Conservation (phyloP, 768 basidiomycete species). For the Trametes punicea region DNA sequence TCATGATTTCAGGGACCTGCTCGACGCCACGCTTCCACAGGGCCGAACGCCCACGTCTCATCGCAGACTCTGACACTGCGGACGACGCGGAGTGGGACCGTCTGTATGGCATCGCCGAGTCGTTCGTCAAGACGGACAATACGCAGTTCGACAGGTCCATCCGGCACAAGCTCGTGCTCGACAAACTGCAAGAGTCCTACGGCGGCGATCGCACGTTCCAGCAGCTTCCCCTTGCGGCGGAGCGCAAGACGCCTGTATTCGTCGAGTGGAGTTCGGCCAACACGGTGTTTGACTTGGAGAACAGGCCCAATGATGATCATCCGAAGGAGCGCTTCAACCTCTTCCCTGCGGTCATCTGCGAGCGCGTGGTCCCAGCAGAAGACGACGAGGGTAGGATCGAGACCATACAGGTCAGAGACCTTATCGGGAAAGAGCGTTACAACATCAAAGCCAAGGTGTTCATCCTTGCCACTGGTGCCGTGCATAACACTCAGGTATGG, state of each 20-base stretch:
- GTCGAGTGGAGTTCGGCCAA: slow-evolving; percentile 25
- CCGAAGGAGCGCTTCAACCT: slow-evolving; percentile 13
- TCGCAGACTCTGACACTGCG: background rate
- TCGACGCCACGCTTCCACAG: slow-evolving; percentile 20
- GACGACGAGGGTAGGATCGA: background rate
- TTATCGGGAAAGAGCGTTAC: background rate
- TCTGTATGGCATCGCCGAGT: slow-evolving; percentile 21
- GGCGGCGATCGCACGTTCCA: slow-evolving; percentile 5
- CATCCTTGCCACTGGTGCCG: slow-evolving; percentile 22
- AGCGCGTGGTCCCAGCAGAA: slow-evolving; percentile 1
- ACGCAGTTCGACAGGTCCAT: slow-evolving; percentile 23
- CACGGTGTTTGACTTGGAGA: slow-evolving; percentile 12
- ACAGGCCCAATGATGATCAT: background rate
- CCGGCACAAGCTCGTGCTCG: slow-evolving; percentile 25
- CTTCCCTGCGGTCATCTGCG: slow-evolving; percentile 21
- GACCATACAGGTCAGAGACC: background rate
- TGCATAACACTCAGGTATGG: slow-evolving; percentile 21
- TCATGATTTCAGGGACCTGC: slow-evolving; percentile 21
- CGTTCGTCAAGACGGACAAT: slow-evolving; percentile 21
- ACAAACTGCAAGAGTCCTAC: slow-evolving; percentile 12
- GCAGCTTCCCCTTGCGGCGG: slow-evolving; percentile 24
- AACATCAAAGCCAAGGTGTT: slow-evolving; percentile 15
- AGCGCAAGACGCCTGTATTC: slow-evolving; percentile 20
- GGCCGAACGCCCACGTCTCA: slow-evolving; percentile 18
- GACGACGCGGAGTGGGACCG: slow-evolving; percentile 16